Evolutionary conservation across 129 eudicot genomes (phyloP), one percentile per base, ranked within the genome.

Genomic region (Rutidosis leptorrhynchoides): DNA sequence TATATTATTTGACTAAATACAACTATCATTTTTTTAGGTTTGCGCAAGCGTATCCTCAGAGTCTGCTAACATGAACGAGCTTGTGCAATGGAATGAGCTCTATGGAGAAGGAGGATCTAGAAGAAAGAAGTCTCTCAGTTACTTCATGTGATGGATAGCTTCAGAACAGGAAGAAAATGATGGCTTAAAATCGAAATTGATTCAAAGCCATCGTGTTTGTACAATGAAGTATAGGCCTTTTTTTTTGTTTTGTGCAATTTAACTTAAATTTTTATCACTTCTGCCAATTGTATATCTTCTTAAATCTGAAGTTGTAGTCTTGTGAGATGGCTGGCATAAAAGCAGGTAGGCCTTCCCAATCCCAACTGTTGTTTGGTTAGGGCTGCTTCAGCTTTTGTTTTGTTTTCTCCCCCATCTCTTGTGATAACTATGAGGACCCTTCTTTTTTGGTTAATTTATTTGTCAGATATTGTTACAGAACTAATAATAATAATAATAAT

Each of bases 31-130:
- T 45, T 53, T 10, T 64, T 14, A 90, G 97, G 97, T 90, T 60
- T 90, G 95, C 74, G 95, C 97, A 2, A 87, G 97, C 19, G 95
- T 87, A 7, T 84, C 97, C 15, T 80, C 87, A 0, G 97, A 90
- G 74, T 84, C 95, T 8, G 83, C 67, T 51, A 90, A 84, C 78
- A 90, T 90, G 95, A 84, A 81, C 4, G 92, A 84, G 84, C 93
- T 90, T 35, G 73, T 82, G 58, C 89, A 90, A 65, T 90, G 97
- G 97, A 90, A 90, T 37, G 97, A 87, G 45, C 83, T 84, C 9
- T 90, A 90, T 61, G 97, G 97, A 1, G 97, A 90, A 57, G 97
- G 97, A 43, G 97, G 97, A 20, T 90, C 95, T 0, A 78, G 97
- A 72, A 84, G 72, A 82, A 84, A 79, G 80, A 82, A 74, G 69